A percentile compares a stretch with the other conserved stretches of the same genome.
These are phyloP conservation scores for Epicoccum nigrum DNA, from an alignment of 2,329 filamentous ascomycete genomes.

Conservation along the genomic window DNA sequence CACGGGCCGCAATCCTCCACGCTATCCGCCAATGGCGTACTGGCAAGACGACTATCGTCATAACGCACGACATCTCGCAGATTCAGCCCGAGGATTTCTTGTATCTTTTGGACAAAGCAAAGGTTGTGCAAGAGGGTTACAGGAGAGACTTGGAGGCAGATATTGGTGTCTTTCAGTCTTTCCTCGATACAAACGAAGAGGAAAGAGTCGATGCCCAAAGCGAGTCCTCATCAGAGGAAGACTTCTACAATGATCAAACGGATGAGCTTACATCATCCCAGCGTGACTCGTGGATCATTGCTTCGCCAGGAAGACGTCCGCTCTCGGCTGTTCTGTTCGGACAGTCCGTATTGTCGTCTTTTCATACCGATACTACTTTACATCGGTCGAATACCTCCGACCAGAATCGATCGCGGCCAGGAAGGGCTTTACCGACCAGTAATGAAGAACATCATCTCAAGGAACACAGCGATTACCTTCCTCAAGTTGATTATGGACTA, in stretches of 20 bases:
- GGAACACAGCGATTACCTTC: not conserved
- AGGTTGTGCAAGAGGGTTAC: conserved; percentile 72
- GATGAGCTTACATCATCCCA: conserved; percentile 30
- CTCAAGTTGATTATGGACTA: not conserved
- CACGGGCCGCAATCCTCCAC: conserved; percentile 71
- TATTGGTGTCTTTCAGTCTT: conserved; percentile 53
- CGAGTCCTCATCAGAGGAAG: conserved; percentile 8
- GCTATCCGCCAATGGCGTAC: conserved; percentile 77
- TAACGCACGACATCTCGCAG: conserved; percentile 86
- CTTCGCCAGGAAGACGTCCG: conserved; percentile 20
- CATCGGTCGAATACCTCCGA: conserved; percentile 1
- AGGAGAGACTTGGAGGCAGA: conserved; percentile 60
- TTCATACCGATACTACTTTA: conserved; percentile 10
- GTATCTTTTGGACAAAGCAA: conserved; percentile 76
- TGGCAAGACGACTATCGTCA: conserved; percentile 86
- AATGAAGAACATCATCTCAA: not conserved
- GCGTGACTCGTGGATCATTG: conserved; percentile 20
- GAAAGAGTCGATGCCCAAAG: conserved; percentile 9
- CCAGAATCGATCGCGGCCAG: no score
- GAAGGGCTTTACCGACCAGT: no score
- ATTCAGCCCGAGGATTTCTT: conserved; percentile 76
- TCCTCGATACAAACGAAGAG: conserved; percentile 23
- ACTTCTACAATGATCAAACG: conserved; percentile 13
- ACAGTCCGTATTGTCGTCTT: conserved; percentile 27
- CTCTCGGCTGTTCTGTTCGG: conserved; percentile 26